phyloP scores from a whole-genome alignment of 1,284 basidiomycete species.

The Cronartium quercuum region DNA sequence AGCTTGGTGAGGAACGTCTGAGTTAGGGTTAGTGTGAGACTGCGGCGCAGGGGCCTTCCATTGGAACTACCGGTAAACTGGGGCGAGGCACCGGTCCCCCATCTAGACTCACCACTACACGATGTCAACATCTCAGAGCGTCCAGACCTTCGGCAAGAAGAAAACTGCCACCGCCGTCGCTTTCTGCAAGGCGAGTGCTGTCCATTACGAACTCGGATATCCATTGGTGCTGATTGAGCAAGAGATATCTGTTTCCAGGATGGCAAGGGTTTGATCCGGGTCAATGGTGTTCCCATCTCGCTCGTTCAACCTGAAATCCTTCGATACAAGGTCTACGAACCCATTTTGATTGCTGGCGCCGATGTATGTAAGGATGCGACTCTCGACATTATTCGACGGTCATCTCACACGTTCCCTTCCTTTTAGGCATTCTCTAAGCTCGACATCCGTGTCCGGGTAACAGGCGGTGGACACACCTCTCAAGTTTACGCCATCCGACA shows the following conservation, averaged over 20 bases:
- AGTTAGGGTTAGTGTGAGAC: slow-evolving; percentile 14
- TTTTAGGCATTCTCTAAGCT: slow-evolving; percentile 68
- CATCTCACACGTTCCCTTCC: slow-evolving; percentile 41
- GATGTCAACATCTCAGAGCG: slow-evolving; percentile 43
- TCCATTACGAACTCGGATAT: too few species aligned
- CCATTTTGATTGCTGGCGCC: slow-evolving; percentile 47
- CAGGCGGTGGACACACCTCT: slow-evolving; percentile 98
- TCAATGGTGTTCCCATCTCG: slow-evolving; percentile 94
- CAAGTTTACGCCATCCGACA: slow-evolving; percentile 99
- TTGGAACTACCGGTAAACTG: neutral
- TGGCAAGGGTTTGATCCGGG: slow-evolving; percentile 92
- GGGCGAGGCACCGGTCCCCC: neutral
- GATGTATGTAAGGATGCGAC: slow-evolving; percentile 27
- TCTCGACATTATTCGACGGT: neutral
- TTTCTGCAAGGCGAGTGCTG: slow-evolving; percentile 25
- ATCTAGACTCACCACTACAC: neutral
- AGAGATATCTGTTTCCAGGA: slow-evolving; percentile 58
- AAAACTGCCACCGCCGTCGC: slow-evolving; percentile 46
- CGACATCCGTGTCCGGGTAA: slow-evolving; percentile 96
- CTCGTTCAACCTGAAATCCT: slow-evolving; percentile 84
- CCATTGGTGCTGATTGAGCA: too few species aligned
- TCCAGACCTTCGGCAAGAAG: slow-evolving; percentile 52
- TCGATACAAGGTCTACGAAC: slow-evolving; percentile 96
- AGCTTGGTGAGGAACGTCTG: neutral
- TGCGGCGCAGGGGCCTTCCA: neutral